phyloP scores from a whole-genome alignment of 179 eudicot species.

The Actinidia chinensis region DNA sequence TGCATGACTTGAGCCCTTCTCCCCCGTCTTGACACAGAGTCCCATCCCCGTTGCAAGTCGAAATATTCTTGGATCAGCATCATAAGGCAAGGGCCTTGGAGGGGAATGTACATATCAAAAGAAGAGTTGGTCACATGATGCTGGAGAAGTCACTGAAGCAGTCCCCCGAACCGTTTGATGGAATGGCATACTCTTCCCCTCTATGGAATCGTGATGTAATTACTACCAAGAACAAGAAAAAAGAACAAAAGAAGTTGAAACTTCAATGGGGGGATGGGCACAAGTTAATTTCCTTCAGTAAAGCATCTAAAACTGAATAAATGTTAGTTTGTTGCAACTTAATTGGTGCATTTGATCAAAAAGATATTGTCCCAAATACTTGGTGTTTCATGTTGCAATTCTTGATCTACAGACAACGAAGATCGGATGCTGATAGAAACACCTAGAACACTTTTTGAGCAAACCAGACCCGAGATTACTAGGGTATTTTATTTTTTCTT shows the following conservation, averaged over 20 bases:
- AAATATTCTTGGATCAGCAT: conserved; percentile 59
- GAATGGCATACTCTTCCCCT: conserved; percentile 62
- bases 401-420: neutral
- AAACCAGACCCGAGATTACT: neutral
- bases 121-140: conserved; percentile 38
- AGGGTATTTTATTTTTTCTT: neutral
- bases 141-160: conserved; percentile 47
- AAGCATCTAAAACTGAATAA: neutral
- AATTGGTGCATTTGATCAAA: neutral
- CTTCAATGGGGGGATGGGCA: neutral
- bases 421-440: neutral
- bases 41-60: conserved; percentile 69
- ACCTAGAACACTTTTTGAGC: neutral
- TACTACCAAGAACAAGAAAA: conserved; percentile 48
- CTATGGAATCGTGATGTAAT: conserved; percentile 74
- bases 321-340: neutral
- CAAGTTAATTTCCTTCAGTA: conserved; percentile 16
- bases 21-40: conserved; percentile 63
- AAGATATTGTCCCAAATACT: neutral
- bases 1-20: conserved; percentile 57
- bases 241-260: neutral
- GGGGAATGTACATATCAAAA: conserved; percentile 53
- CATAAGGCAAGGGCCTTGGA: conserved; percentile 78
- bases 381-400: neutral
- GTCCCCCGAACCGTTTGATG: conserved; percentile 74